Evolutionary conservation across 108 stramenopile genomes (phyloP), one percentile per base, ranked within the genome.

Genomic region (Skeletonema potamos): DNA sequence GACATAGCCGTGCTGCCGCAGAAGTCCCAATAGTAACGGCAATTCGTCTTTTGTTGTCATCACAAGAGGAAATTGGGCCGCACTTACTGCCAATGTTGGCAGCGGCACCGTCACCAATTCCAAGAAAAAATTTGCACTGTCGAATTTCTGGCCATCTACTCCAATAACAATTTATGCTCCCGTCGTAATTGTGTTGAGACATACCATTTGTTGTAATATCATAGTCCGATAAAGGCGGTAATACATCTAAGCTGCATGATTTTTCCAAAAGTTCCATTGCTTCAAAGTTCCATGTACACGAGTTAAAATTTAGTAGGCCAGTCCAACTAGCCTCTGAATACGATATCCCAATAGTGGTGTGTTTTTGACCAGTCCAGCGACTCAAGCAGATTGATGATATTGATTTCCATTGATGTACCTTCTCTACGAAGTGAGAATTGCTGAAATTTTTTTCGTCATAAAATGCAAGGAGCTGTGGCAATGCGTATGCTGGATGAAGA

Each of bases 301-400:
- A 76, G 18, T 74, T 71, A 76, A 91, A 82, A 61, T 95, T 82
- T 30, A 95, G 41, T 63, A 95, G 66, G 28, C 93, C 93, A 6
- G 91, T 92, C 93, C 93, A 95, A 62, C 85, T 86, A 11, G 93
- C 93, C 76, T 95, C 93, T 24, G 89, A 91, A 77, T 85, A 92
- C 3, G 90, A 90, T 20, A 94, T 84, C 8, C 90, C 87, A 28
- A 88, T 63, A 13, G 61, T 36, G 36, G 69, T 54, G 15, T 55
- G 28, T 0, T 34, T 33, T 32, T 44, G 58, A 9, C 82, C 86
- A n/a, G 66, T 84, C 92, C 92, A 94, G 39, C 87, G 79, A 30
- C 74, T 54, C 6, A 94, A 22, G 26, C 87, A 89, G 2, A 89
- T 61, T 62, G 87, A 84, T 2, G 90, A 80, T 9, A 94, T 65